Evolutionary conservation across 1,284 basidiomycete genomes (phyloP).

Genomic region (Fomitopsis palustris): DNA sequence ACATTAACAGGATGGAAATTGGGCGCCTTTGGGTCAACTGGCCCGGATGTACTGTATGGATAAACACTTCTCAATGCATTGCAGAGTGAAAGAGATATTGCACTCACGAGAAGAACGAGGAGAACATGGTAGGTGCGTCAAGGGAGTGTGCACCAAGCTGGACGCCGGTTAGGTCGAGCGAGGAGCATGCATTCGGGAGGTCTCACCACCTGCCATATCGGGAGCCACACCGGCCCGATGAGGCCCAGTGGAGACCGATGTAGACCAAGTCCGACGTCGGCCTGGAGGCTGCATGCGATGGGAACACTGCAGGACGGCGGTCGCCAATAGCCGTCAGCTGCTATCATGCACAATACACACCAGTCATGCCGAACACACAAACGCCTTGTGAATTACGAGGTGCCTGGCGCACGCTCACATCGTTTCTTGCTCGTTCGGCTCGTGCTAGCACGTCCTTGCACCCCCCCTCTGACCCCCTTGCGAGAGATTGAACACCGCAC

Average conservation of each 20-base stretch:
- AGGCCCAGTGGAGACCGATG: neutral
- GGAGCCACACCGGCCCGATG: neutral
- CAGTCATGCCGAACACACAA: neutral
- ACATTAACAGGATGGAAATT: slow-evolving; percentile 80
- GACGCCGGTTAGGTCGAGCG: neutral
- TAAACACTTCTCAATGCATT: slow-evolving; percentile 10
- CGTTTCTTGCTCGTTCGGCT: neutral
- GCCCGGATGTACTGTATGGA: slow-evolving; percentile 42
- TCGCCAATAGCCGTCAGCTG: neutral
- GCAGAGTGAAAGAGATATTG: neutral
- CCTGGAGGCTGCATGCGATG: neutral
- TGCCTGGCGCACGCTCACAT: neutral
- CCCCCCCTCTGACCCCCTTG: neutral
- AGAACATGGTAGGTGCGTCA: slow-evolving; percentile 50
- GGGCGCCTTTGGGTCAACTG: slow-evolving; percentile 60
- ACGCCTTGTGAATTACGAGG: neutral
- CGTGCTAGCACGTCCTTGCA: too few species aligned
- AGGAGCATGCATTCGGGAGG: neutral
- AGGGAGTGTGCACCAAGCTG: neutral
- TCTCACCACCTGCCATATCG: neutral
- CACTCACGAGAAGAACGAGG: slow-evolving; percentile 69
- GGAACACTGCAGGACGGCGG: neutral
- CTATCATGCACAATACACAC: neutral
- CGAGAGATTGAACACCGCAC: too few species aligned
- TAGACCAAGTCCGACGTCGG: neutral